A percentile compares a stretch with the other conserved stretches of the same genome.
Conservation (phyloP, 768 basidiomycete genomes). For the Russula foetens region DNA sequence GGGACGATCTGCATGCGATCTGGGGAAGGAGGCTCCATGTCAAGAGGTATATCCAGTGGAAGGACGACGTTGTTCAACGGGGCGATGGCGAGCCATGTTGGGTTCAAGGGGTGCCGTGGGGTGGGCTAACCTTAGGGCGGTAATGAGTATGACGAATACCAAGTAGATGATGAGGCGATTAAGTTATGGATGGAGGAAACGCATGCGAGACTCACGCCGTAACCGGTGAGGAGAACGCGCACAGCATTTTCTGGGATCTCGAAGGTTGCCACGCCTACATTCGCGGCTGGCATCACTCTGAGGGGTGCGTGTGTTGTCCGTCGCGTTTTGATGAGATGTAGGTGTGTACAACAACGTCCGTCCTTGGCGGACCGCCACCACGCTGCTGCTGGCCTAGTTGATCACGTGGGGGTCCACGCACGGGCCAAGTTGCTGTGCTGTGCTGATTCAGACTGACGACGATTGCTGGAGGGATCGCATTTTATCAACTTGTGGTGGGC, state of each 20-base stretch:
- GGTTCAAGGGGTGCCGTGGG: slow-evolving; percentile 34
- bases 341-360: neutral
- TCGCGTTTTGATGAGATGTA: neutral
- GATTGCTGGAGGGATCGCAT: too few relatives aligned
- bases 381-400: too few relatives aligned
- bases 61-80: slow-evolving; percentile 53
- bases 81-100: slow-evolving; percentile 65
- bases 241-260: slow-evolving; percentile 26
- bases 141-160: slow-evolving; percentile 6
- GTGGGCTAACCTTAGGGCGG: slow-evolving; percentile 23
- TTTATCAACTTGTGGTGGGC: too few relatives aligned
- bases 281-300: slow-evolving; percentile 5
- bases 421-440: neutral
- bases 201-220: slow-evolving; percentile 36
- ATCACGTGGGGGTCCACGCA: slow-evolving; percentile 10
- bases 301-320: neutral
- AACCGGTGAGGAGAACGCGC: slow-evolving; percentile 42
- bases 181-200: neutral
- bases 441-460: too few relatives aligned
- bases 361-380: neutral
- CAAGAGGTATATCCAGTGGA: slow-evolving; percentile 23
- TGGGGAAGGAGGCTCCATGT: slow-evolving; percentile 19
- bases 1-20: slow-evolving; percentile 17
- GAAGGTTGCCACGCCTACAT: neutral
- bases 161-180: neutral